Evolutionary conservation across 331 rosid species (phyloP), one percentile per base, ranked within the genome.

Genomic region (Stylosanthes scabra): DNA sequence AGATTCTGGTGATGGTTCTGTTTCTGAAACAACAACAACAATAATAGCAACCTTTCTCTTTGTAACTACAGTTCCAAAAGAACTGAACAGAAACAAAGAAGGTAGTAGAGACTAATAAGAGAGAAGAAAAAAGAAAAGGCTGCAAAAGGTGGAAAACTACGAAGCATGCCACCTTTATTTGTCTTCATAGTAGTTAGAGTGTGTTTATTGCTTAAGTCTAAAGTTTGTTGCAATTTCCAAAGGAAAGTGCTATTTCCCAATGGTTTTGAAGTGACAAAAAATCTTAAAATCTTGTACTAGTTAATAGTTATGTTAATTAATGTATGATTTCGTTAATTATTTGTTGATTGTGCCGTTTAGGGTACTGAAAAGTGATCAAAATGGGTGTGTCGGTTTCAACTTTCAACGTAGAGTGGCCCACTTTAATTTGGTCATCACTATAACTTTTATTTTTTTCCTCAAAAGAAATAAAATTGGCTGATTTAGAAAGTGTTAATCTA

Each of bases 81-180:
- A 34, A 34, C 20, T 49, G 29, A 63, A 57, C 51, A 66, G 40
- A 11, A 46, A 46, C 13, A 44, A 44, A 34, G 11, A 44, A 8
- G 11, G 1, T 5, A 25, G 15, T 20, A 20, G 25, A 20, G 25
- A 20, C 25, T 20, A 20, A 20, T 20, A 7, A 44, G 6, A 34
- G 39, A 46, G 13, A 46, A 0, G 13, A 46, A 12, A 12, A 12
- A 41, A 31, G 51, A 40, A 59, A 64, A 31, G 56, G 28, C 79
- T 49, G 28, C 60, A 8, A 42, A 73, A 60, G 52, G 31, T 52
- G 54, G n/a, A 15, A 62, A 77, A 77, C 69, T 66, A 81, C 85
- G 54, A 45, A 66, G 4, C 51, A 16, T 72, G 79, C 71, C 79
- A 59, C 54, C 75, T 60, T 51, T n/a, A n/a, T 40, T 57, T 1